Evolutionary conservation across 2,329 filamentous ascomycete genomes (phyloP).

Genomic region (Waltergamsia citrina): DNA sequence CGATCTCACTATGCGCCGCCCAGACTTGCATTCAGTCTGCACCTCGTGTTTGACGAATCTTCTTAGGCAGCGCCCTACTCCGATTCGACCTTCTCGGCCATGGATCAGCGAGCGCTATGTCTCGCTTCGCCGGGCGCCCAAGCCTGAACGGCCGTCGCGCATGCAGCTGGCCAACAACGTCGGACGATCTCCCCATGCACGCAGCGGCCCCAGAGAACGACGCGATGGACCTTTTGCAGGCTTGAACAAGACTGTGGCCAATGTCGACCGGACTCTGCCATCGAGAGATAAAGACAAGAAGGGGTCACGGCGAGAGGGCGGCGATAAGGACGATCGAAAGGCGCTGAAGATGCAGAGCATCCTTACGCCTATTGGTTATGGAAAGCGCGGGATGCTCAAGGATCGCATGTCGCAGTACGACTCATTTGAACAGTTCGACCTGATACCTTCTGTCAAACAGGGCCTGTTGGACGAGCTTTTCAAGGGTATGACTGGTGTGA

Average conservation of each 20-base stretch:
- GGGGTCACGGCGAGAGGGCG: slow-evolving; percentile 21
- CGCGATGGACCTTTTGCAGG: slow-evolving; percentile 41
- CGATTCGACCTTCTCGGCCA: slow-evolving; percentile 14
- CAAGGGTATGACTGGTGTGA: slow-evolving; percentile 62
- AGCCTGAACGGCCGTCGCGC: slow-evolving; percentile 34
- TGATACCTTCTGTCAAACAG: slow-evolving; percentile 62
- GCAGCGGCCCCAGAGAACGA: neutral
- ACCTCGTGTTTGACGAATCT: slow-evolving; percentile 10
- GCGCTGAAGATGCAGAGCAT: slow-evolving; percentile 91
- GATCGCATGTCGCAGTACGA: slow-evolving; percentile 56
- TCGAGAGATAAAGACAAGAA: slow-evolving; percentile 12
- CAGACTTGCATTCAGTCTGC: slow-evolving; percentile 9
- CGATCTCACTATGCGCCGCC: slow-evolving; percentile 3
- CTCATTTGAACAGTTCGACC: slow-evolving; percentile 70
- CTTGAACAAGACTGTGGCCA: slow-evolving; percentile 46
- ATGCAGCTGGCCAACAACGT: slow-evolving; percentile 50
- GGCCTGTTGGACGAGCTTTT: slow-evolving; percentile 68
- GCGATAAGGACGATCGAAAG: slow-evolving; percentile 39
- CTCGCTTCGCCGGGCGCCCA: slow-evolving; percentile 13
- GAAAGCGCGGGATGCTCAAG: slow-evolving; percentile 44
- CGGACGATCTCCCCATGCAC: slow-evolving; percentile 25
- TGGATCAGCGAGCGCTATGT: slow-evolving; percentile 24
- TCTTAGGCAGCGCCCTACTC: slow-evolving; percentile 3
- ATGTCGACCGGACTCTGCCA: slow-evolving; percentile 16
- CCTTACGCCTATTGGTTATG: slow-evolving; percentile 68